These are phyloP conservation scores for Coffea eugenioides DNA, from an alignment of 257 asterid genomes.

Conservation along the genomic window DNA sequence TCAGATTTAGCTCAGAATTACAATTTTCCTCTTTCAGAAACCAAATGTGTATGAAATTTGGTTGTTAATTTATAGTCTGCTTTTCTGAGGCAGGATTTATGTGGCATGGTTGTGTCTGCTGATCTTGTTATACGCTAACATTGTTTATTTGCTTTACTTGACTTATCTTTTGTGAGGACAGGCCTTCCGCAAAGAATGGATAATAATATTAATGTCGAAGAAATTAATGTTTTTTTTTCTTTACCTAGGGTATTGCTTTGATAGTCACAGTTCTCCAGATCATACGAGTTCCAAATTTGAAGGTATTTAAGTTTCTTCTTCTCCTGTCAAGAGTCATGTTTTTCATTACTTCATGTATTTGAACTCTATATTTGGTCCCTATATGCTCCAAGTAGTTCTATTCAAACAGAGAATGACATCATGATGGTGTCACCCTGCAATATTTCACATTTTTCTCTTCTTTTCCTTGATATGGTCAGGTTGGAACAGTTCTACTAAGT, in stretches of 20 bases:
- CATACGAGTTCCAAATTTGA: slow-evolving; percentile 85
- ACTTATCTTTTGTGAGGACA: background rate
- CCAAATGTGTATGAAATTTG: background rate
- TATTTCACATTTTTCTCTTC: slow-evolving; percentile 6
- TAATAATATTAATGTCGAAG: background rate
- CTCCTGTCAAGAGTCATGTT: background rate
- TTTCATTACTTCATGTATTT: background rate
- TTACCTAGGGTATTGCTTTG: slow-evolving; percentile 86
- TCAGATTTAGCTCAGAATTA: background rate
- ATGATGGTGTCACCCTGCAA: background rate
- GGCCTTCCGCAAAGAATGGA: slow-evolving; percentile 6
- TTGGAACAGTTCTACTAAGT: slow-evolving; percentile 88
- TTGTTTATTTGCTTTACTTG: background rate
- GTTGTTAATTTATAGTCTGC: background rate
- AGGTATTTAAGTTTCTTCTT: slow-evolving; percentile 43
- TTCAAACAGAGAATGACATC: background rate
- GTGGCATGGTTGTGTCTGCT: background rate
- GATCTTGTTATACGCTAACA: background rate
- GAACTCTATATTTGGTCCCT: background rate
- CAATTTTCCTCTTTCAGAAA: background rate
- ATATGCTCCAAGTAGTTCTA: background rate
- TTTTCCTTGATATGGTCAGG: slow-evolving; percentile 49
- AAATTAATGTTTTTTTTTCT: slow-evolving; percentile 11
- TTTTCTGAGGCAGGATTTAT: background rate
- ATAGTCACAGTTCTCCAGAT: slow-evolving; percentile 93